Evolutionary conservation across 768 basidiomycete genomes (phyloP).

Genomic region (Pulveroboletus sp.): DNA sequence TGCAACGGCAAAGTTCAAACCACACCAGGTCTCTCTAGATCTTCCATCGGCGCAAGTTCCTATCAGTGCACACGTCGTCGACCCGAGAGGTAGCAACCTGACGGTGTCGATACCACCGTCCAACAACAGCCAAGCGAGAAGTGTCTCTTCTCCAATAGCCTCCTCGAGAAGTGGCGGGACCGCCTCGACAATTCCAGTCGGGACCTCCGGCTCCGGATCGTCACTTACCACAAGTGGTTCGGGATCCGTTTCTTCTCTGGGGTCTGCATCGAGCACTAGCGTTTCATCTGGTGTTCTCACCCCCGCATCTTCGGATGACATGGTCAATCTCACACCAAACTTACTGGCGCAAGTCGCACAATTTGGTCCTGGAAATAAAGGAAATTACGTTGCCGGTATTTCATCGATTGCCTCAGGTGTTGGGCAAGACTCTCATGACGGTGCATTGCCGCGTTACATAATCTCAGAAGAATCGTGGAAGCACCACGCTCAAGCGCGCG

Average conservation of each 20-base stretch:
- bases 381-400: slow-evolving; percentile 23
- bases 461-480: slow-evolving; percentile 79
- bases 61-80: slow-evolving; percentile 17
- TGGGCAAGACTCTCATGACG: slow-evolving; percentile 43
- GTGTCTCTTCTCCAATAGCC: slow-evolving; percentile 71
- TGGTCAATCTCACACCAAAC: slow-evolving; percentile 46
- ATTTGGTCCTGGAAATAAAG: slow-evolving; percentile 38
- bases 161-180: slow-evolving; percentile 27
- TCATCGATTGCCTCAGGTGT: slow-evolving; percentile 33
- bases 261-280: slow-evolving; percentile 45
- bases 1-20: slow-evolving; percentile 85
- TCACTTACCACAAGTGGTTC: slow-evolving; percentile 47
- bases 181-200: slow-evolving; percentile 31
- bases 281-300: slow-evolving; percentile 50
- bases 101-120: slow-evolving; percentile 51
- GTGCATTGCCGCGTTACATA: slow-evolving; percentile 49
- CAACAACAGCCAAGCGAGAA: slow-evolving; percentile 48
- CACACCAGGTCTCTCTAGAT: slow-evolving; percentile 45
- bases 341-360: slow-evolving; percentile 48
- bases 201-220: slow-evolving; percentile 44
- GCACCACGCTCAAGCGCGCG: slow-evolving; percentile 79
- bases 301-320: slow-evolving; percentile 52
- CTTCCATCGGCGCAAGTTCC: slow-evolving; percentile 48
- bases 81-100: slow-evolving; percentile 38
- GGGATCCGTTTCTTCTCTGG: slow-evolving; percentile 49